Conservation (phyloP, 202 grass and related monocot genomes). For the Miscanthus sacchariflorus region DNA sequence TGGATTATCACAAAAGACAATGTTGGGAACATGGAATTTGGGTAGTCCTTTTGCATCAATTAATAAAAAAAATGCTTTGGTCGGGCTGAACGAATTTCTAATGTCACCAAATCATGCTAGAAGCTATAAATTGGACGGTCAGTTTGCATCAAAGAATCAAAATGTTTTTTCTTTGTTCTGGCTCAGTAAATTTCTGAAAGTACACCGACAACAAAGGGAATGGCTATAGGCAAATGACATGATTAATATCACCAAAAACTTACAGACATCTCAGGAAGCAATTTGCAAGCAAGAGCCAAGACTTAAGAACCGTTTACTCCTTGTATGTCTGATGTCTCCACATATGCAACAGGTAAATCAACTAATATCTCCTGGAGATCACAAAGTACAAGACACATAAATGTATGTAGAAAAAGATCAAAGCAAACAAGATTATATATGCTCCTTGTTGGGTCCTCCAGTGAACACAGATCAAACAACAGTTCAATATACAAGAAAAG, state of each 20-base stretch:
- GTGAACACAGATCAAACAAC: slow-evolving; percentile 26
- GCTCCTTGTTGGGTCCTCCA: slow-evolving; percentile 97
- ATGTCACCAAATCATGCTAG: too few species aligned
- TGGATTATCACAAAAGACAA: too few species aligned
- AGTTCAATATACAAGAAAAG: slow-evolving; percentile 21
- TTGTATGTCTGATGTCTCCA: slow-evolving; percentile 98
- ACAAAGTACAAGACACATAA: slow-evolving; percentile 22
- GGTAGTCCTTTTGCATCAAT: too few species aligned
- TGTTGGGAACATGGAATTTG: too few species aligned
- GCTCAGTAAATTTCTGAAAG: not conserved
- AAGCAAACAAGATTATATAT: slow-evolving; percentile 61
- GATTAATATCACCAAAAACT: slow-evolving; percentile 45
- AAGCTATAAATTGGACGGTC: not conserved
- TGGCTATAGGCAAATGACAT: not conserved
- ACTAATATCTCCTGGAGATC: slow-evolving; percentile 82
- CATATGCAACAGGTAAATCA: slow-evolving; percentile 81
- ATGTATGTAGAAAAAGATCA: not conserved
- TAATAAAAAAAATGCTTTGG: too few species aligned
- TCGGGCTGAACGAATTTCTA: too few species aligned
- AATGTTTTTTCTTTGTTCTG: slow-evolving; percentile 9
- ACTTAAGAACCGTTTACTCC: slow-evolving; percentile 91
- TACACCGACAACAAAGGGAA: slow-evolving; percentile 23
- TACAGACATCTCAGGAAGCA: slow-evolving; percentile 96
- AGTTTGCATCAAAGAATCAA: slow-evolving; percentile 12
- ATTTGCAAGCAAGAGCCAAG: slow-evolving; percentile 92